phyloP scores from a whole-genome alignment of 371 early-diverging fungal genomes.

The Mortierella sp. region DNA sequence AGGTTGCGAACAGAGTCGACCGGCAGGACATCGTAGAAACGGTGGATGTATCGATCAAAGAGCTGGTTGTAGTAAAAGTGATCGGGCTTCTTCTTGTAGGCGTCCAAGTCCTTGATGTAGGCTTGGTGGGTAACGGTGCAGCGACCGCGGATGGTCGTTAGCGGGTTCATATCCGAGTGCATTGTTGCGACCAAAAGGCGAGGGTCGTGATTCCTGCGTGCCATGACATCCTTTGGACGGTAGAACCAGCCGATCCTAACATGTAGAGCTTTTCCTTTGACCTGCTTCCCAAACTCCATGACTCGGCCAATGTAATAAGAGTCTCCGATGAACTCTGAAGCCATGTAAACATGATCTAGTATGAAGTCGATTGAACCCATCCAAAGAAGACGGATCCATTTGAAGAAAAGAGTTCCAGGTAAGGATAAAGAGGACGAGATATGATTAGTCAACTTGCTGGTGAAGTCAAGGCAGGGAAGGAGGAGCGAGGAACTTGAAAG shows the following conservation, averaged over 20 bases:
- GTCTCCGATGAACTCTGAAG: constrained; percentile 82
- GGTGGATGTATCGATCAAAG: constrained; percentile 90
- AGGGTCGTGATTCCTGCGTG: constrained; percentile 77
- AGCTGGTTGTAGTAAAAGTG: constrained; percentile 88
- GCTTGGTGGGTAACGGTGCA: constrained; percentile 80
- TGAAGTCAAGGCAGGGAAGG: not conserved
- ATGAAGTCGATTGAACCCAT: not conserved
- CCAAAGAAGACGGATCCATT: not conserved
- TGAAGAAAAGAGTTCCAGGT: not conserved
- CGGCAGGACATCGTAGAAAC: constrained; percentile 90
- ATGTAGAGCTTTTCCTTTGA: constrained; percentile 64
- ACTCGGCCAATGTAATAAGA: constrained; percentile 87
- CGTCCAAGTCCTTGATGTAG: constrained; percentile 75
- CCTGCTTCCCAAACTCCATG: constrained; percentile 80
- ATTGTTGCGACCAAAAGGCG: constrained; percentile 87
- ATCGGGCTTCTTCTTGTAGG: constrained; percentile 70
- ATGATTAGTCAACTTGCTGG: not conserved
- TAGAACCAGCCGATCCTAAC: constrained; percentile 88
- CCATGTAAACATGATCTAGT: constrained; percentile 84
- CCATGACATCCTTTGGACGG: constrained; percentile 83
- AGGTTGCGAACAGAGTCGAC: constrained; percentile 83
- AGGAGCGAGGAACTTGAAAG: not conserved
- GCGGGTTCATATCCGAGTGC: constrained; percentile 90
- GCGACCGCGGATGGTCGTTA: constrained; percentile 84
- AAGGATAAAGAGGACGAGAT: not conserved